Evolutionary conservation across 2,329 filamentous ascomycete genomes (phyloP).

Genomic region (Nectriaceae sp.): DNA sequence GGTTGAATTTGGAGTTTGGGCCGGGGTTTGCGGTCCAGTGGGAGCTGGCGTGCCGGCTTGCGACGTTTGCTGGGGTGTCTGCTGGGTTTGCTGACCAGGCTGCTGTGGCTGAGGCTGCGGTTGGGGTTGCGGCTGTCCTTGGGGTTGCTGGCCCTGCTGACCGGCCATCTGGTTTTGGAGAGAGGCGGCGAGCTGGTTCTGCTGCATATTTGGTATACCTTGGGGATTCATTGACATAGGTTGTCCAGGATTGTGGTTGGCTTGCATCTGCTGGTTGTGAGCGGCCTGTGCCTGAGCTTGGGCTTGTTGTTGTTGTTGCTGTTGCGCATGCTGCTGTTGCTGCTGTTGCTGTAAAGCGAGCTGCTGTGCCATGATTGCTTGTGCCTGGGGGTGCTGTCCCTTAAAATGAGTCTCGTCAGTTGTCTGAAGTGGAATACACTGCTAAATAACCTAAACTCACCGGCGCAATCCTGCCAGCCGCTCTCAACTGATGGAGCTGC

Average conservation of each 20-base stretch:
- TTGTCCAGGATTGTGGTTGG: slow-evolving; percentile 47
- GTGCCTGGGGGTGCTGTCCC: slow-evolving; percentile 31
- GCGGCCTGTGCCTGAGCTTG: slow-evolving; percentile 35
- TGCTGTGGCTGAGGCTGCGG: slow-evolving; percentile 34
- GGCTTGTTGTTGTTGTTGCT: slow-evolving; percentile 39
- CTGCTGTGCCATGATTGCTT: slow-evolving; percentile 28
- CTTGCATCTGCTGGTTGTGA: slow-evolving; percentile 43
- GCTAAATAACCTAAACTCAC: slow-evolving; percentile 17
- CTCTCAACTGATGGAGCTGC: slow-evolving; percentile 54
- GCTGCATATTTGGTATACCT: slow-evolving; percentile 46
- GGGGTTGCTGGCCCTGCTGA: slow-evolving; percentile 32
- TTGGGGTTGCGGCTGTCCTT: slow-evolving; percentile 26
- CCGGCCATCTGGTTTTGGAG: slow-evolving; percentile 33
- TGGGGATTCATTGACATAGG: slow-evolving; percentile 51
- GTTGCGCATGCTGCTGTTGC: slow-evolving; percentile 22
- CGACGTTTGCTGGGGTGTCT: slow-evolving; percentile 46
- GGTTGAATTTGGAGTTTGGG: slow-evolving; percentile 47
- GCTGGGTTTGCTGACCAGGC: slow-evolving; percentile 45
- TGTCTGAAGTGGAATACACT: neutral
- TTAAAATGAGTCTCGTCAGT: slow-evolving; percentile 19
- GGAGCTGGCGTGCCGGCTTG: slow-evolving; percentile 44
- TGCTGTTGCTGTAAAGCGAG: slow-evolving; percentile 15
- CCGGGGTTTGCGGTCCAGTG: slow-evolving; percentile 48
- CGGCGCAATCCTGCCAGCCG: slow-evolving; percentile 40
- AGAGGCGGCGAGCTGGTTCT: slow-evolving; percentile 40